Conservation (phyloP, 768 basidiomycete species). For the Boletus subcaerulescens region DNA sequence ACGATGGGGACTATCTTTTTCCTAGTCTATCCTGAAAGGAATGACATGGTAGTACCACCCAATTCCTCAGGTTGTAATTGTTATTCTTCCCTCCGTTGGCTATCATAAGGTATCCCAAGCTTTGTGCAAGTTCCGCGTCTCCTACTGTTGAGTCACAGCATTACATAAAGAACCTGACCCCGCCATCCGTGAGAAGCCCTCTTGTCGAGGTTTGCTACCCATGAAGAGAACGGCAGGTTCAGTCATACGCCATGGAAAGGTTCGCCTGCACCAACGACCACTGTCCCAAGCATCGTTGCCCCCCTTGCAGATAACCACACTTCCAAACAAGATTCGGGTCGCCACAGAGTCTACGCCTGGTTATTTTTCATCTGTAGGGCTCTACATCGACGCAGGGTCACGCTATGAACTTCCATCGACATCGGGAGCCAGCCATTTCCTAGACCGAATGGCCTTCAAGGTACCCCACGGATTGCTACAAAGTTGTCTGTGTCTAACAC, state of each 20-base stretch:
- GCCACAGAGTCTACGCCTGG: slow-evolving; percentile 89
- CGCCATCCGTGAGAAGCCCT: not conserved
- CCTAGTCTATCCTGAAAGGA: slow-evolving; percentile 1
- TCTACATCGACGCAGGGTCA: slow-evolving; percentile 92
- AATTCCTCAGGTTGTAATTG: not conserved
- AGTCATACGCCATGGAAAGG: slow-evolving; percentile 37
- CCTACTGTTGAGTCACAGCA: no score
- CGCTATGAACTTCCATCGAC: slow-evolving; percentile 76
- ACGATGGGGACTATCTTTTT: slow-evolving; percentile 41
- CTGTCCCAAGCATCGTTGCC: slow-evolving; percentile 28
- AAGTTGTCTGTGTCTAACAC: slow-evolving; percentile 1
- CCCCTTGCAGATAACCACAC: slow-evolving; percentile 68
- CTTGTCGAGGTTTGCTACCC: slow-evolving; percentile 5
- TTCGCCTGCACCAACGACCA: slow-evolving; percentile 21
- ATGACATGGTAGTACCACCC: no score
- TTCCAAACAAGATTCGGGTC: slow-evolving; percentile 89
- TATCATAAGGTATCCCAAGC: no score
- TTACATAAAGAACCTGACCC: slow-evolving; percentile 1
- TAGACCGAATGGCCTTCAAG: slow-evolving; percentile 97
- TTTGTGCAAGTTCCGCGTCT: no score
- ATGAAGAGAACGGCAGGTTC: slow-evolving; percentile 43
- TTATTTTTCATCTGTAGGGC: slow-evolving; percentile 90
- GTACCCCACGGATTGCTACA: slow-evolving; percentile 37
- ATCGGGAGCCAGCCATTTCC: slow-evolving; percentile 84
- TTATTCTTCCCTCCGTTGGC: not conserved